Percentiles rank a stretch among this genome's conserved stretches.
Evolutionary conservation across 176 grass and related monocot species (phyloP).

Genomic region (Aegilops tauschii): DNA sequence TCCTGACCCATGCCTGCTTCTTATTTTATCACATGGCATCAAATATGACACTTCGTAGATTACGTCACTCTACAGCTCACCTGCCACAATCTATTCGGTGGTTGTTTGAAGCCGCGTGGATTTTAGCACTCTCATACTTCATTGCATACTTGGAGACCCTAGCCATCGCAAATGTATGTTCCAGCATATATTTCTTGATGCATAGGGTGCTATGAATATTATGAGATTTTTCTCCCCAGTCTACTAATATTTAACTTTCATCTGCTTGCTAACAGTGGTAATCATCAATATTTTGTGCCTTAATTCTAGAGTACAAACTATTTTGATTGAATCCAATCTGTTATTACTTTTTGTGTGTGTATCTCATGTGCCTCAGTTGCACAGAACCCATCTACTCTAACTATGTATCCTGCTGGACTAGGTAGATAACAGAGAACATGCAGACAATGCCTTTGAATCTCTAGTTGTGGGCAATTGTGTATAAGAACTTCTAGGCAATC

Average conservation of each 20-base stretch:
- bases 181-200: constrained; percentile 13
- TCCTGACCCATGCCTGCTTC: constrained; percentile 87
- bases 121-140: constrained; percentile 87
- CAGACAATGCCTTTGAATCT: not conserved
- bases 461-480: not conserved
- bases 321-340: not conserved
- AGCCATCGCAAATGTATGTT: constrained; percentile 95
- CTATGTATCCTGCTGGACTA: not conserved
- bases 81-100: constrained; percentile 63
- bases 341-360: not conserved
- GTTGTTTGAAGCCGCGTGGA: constrained; percentile 67
- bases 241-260: not conserved
- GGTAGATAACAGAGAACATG: not conserved
- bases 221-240: not conserved
- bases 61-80: constrained; percentile 53
- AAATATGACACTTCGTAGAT: constrained; percentile 87
- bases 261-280: not conserved
- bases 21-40: constrained; percentile 89
- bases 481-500: not conserved
- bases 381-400: not conserved
- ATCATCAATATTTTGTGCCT: not conserved
- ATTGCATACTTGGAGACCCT: constrained; percentile 92
- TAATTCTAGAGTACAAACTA: not conserved
- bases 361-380: not conserved
- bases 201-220: not conserved